Base-by-base conservation (phyloP, 305 asterid genomes). In the Fraxinus velutina region DNA sequence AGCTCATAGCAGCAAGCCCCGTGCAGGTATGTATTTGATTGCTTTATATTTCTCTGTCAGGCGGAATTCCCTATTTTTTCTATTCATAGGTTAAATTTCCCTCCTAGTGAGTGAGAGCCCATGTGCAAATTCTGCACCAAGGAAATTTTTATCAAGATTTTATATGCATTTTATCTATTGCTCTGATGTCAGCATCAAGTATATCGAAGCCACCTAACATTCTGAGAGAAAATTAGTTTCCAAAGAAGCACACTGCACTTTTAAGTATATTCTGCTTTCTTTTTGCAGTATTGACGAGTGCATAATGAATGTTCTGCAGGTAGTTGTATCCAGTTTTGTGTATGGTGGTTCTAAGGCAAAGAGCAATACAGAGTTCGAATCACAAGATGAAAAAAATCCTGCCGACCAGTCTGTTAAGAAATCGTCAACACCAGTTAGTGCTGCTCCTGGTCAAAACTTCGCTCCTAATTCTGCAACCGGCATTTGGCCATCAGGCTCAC, bases 241-340 rank as follows among this genome's bases (percentile, higher is more conserved):
- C 3, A 52, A 52, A 17, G 24, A 6, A 60, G 24, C 24, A 21
- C 2, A 7, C 4, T 60, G 73, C 34, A 64, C 42, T 4, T 13
- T 9, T 10, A 12, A 29, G 9, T 1, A 21, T 10, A 36, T 68
- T 24, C 34, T 66, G 34, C 36, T 66, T 29, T 27, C 37, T 12
- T 10, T 68, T 1, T 68, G 39, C 74, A 12, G 17, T 27, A 29
- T 12, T 64, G 72, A 22, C 2, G 72, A 8, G 32, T 60, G 15
- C 32, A 6, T 8, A 6, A 60, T 60, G 32, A 68, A 37, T 55
- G 2, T 34, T 80, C 57, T 76, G 78, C 90, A 96, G 98, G 97
- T 94, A 12, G 94, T 93, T 22, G 95, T 89, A 1, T 91, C 97
- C 89, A 96, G 99, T 84, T 94, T 96, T 75, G 96, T 95, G 19